Conservation (phyloP, 352 stramenopile species). For the Phytopythium ostracodes region DNA sequence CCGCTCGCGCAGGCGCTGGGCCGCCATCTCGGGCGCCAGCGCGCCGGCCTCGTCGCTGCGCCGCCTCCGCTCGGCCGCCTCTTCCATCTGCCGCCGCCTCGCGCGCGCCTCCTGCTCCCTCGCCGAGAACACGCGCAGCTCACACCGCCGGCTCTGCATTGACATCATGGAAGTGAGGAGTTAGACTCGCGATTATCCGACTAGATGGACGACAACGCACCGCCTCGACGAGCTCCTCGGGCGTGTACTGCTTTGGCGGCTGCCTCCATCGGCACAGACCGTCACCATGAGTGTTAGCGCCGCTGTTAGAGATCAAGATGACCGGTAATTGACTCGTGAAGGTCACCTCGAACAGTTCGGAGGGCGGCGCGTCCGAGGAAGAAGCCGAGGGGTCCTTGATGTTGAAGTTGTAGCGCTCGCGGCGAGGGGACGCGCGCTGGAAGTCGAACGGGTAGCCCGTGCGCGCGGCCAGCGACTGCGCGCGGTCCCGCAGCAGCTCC, state of each 20-base stretch:
- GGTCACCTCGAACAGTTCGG: background rate
- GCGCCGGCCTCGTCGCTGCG: slow-evolving; percentile 27
- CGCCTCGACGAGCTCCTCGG: slow-evolving; percentile 24
- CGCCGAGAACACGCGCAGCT: slow-evolving; percentile 40
- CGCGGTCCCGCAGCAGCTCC: slow-evolving; percentile 40
- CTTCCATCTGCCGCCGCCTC: slow-evolving; percentile 17
- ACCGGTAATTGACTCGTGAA: background rate
- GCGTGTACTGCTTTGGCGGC: slow-evolving; percentile 1
- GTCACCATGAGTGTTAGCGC: background rate
- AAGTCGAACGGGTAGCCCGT: slow-evolving; percentile 41
- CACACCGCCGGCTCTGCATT: slow-evolving; percentile 39
- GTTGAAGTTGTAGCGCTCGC: slow-evolving; percentile 6
- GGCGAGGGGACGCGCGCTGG: slow-evolving; percentile 12
- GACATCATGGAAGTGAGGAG: background rate
- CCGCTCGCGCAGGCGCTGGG: slow-evolving; percentile 40
- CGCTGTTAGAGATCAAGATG: background rate
- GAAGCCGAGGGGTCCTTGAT: background rate
- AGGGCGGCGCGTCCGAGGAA: no score
- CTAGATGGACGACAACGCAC: slow-evolving; percentile 14
- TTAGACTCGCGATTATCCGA: slow-evolving; percentile 1
- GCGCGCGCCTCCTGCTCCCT: slow-evolving; percentile 31
- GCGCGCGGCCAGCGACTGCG: slow-evolving; percentile 35
- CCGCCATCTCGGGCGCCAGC: slow-evolving; percentile 34
- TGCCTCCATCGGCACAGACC: background rate
- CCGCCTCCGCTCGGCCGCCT: slow-evolving; percentile 26